Evolutionary conservation across 1,139 yeast species (phyloP).

Genomic region (Kazachstania sp.): DNA sequence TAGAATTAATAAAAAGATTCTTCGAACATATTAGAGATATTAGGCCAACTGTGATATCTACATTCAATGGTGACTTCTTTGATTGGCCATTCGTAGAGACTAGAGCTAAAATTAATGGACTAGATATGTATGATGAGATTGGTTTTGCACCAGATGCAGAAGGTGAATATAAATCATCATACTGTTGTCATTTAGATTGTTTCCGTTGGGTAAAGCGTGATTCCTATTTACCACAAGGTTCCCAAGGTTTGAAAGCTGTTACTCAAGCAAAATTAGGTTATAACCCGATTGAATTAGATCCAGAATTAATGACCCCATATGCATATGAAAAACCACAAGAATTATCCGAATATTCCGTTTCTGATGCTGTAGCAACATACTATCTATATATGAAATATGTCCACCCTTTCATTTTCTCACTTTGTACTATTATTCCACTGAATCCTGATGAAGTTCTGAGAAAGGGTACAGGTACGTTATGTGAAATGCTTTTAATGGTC

Average conservation of each 20-base stretch:
- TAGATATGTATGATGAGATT: conserved; percentile 86
- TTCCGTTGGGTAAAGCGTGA: conserved; percentile 99
- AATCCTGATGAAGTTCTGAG: conserved; percentile 94
- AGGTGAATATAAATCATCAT: conserved; percentile 86
- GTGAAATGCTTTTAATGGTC: conserved; percentile 96
- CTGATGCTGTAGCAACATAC: conserved; percentile 98
- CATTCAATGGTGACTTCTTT: conserved; percentile 96
- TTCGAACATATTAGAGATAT: conserved; percentile 86
- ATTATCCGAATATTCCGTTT: conserved; percentile 92
- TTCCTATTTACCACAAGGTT: conserved; percentile 94
- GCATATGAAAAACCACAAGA: conserved; percentile 91
- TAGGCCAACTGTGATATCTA: conserved; percentile 89
- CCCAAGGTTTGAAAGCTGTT: conserved; percentile 97
- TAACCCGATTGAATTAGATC: conserved; percentile 93
- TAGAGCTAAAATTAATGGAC: conserved; percentile 71
- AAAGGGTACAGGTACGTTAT: conserved; percentile 96
- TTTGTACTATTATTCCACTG: conserved; percentile 90
- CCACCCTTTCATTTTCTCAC: conserved; percentile 92
- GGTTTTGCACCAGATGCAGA: conserved; percentile 88
- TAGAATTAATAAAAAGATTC: conserved; percentile 61
- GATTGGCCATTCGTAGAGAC: conserved; percentile 99
- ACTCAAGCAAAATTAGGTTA: conserved; percentile 94
- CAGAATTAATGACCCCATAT: conserved; percentile 96
- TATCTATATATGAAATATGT: conserved; percentile 93
- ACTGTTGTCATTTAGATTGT: conserved; percentile 97